phyloP scores from a whole-genome alignment of 768 basidiomycete genomes.

The Sarcodon aspratus region DNA sequence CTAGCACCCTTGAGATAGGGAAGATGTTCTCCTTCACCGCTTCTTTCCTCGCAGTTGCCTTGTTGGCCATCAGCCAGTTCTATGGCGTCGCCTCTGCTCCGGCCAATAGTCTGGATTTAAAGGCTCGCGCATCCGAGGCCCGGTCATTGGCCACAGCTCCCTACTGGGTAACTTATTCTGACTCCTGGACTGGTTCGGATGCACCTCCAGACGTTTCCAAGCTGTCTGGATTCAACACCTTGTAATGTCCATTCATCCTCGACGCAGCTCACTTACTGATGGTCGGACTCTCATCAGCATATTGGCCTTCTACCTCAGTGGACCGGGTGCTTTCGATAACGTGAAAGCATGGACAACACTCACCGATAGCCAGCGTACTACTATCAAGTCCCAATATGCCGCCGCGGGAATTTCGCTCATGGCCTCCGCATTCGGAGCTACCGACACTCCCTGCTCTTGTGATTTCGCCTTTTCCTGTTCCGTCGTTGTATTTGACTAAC shows the following conservation, averaged over 20 bases:
- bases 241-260: slow-evolving; percentile 22
- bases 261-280: not conserved
- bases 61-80: too few species aligned
- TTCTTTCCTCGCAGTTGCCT: too few species aligned
- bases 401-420: slow-evolving; percentile 50
- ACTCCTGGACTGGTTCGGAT: slow-evolving; percentile 28
- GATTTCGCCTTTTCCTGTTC: too few species aligned
- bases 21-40: too few species aligned
- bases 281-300: slow-evolving; percentile 15
- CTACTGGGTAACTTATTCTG: slow-evolving; percentile 34
- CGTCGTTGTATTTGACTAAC: too few species aligned
- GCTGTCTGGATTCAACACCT: slow-evolving; percentile 47
- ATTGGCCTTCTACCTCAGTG: slow-evolving; percentile 40
- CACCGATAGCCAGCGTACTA: slow-evolving; percentile 30
- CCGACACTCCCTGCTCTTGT: slow-evolving; percentile 26
- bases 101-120: too few species aligned
- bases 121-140: slow-evolving; percentile 1
- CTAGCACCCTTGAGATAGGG: too few species aligned
- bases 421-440: slow-evolving; percentile 54
- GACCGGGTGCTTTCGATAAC: slow-evolving; percentile 47
- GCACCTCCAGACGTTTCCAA: slow-evolving; percentile 36
- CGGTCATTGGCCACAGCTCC: slow-evolving; percentile 32
- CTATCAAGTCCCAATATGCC: slow-evolving; percentile 39
- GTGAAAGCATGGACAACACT: slow-evolving; percentile 43
- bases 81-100: too few species aligned